phyloP scores from a whole-genome alignment of 2,329 filamentous ascomycete genomes.

The Endoconidiophora laricicola region DNA sequence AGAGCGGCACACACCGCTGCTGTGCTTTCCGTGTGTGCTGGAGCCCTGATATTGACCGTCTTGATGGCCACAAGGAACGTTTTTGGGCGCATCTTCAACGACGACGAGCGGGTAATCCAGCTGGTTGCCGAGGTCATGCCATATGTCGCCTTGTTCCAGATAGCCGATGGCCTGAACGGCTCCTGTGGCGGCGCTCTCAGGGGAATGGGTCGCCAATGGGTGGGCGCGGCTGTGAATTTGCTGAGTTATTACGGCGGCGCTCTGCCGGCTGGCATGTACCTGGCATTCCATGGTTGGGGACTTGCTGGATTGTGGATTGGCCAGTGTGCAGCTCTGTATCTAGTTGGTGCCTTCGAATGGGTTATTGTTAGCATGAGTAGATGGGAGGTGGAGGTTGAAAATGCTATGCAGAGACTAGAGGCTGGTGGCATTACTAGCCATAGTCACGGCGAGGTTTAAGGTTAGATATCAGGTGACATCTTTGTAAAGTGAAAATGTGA shows the following conservation, averaged over 20 bases:
- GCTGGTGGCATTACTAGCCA: constrained; percentile 2
- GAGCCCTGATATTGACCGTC: constrained; percentile 46
- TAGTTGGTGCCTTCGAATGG: constrained; percentile 69
- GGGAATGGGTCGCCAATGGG: constrained; percentile 75
- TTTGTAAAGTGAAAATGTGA: not conserved
- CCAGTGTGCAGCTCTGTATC: constrained; percentile 63
- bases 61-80: constrained; percentile 55
- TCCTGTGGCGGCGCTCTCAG: constrained; percentile 65
- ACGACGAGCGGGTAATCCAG: constrained; percentile 52
- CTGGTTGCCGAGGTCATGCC: constrained; percentile 68
- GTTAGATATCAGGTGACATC: not conserved
- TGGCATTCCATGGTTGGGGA: constrained; percentile 78
- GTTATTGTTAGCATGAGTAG: constrained; percentile 58
- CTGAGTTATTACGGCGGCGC: constrained; percentile 73
- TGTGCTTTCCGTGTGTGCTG: constrained; percentile 52
- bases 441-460: not conserved
- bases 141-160: constrained; percentile 77
- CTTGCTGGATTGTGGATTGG: constrained; percentile 67
- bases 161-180: constrained; percentile 74
- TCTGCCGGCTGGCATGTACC: constrained; percentile 63
- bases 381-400: constrained; percentile 58
- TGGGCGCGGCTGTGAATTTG: constrained; percentile 68
- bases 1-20: constrained; percentile 62
- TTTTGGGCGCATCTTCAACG: constrained; percentile 68
- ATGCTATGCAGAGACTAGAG: constrained; percentile 56